Conservation (phyloP, 768 basidiomycete species). For the Serendipita indica region DNA sequence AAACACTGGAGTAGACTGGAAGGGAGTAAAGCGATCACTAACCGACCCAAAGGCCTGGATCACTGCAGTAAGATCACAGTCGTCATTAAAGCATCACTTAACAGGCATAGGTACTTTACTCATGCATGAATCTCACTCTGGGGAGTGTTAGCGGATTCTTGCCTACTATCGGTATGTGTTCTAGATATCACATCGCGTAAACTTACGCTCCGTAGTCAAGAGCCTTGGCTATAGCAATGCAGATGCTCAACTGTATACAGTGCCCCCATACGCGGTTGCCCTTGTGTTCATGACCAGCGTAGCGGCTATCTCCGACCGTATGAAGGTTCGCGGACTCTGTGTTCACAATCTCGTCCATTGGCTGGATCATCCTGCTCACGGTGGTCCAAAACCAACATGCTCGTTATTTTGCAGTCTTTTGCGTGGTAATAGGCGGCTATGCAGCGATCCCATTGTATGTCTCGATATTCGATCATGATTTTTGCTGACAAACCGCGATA, state of each 20-base stretch:
- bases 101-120: conserved; percentile 12
- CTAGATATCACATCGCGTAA: conserved; percentile 13
- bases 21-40: conserved; percentile 22
- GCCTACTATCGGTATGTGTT: conserved; percentile 26
- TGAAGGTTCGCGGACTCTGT: conserved; percentile 34
- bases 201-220: conserved; percentile 10
- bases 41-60: conserved; percentile 25
- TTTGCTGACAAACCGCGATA: conserved; percentile 11
- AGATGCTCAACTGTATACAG: conserved; percentile 23
- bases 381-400: conserved; percentile 19
- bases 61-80: conserved; percentile 13
- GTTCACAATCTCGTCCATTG: conserved; percentile 31
- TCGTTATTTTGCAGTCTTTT: conserved; percentile 26
- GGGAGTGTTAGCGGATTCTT: conserved; percentile 21
- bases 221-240: conserved; percentile 14
- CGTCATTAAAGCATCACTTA: neutral
- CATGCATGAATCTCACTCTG: conserved; percentile 23
- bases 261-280: conserved; percentile 26
- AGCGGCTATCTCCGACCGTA: conserved; percentile 23
- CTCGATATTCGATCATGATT: conserved; percentile 15
- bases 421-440: conserved; percentile 19
- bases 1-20: conserved; percentile 22
- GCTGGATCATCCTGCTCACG: conserved; percentile 32
- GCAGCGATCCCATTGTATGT: conserved; percentile 15
- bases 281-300: conserved; percentile 19